A percentile compares a stretch with the other conserved stretches of the same genome.
These are phyloP conservation scores for Pluteus cervinus DNA, from an alignment of 768 basidiomycete genomes.

Conservation along the genomic window DNA sequence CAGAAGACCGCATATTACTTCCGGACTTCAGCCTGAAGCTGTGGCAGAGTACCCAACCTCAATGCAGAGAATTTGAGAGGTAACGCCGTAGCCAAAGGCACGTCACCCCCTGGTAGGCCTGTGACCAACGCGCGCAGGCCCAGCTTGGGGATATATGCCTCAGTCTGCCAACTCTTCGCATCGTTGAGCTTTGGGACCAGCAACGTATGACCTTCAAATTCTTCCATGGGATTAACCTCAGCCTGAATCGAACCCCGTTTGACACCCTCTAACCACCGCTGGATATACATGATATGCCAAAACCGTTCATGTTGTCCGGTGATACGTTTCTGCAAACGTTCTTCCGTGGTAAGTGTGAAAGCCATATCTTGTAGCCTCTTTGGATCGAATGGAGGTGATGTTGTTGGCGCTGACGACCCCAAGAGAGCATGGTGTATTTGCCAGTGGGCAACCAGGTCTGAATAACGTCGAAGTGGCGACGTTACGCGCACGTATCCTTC, in stretches of 20 bases:
- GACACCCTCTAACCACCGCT: slow-evolving; percentile 29
- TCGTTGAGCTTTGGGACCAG: slow-evolving; percentile 9
- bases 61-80: no score
- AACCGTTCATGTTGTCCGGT: slow-evolving; percentile 21
- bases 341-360: slow-evolving; percentile 24
- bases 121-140: slow-evolving; percentile 16
- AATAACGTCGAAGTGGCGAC: slow-evolving; percentile 81
- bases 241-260: slow-evolving; percentile 10
- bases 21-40: no score
- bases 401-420: slow-evolving; percentile 20
- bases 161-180: slow-evolving; percentile 7
- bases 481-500: slow-evolving; percentile 84
- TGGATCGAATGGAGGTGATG: slow-evolving; percentile 35
- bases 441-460: slow-evolving; percentile 85
- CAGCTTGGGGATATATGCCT: slow-evolving; percentile 16
- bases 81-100: no score
- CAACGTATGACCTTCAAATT: slow-evolving; percentile 16
- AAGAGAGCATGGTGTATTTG: slow-evolving; percentile 81
- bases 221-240: slow-evolving; percentile 16
- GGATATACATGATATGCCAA: slow-evolving; percentile 31
- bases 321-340: slow-evolving; percentile 8
- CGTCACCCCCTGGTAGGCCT: no score
- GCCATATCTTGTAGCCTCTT: slow-evolving; percentile 41
- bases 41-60: no score
- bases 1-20: no score